phyloP scores from a whole-genome alignment of 108 stramenopile genomes.

The Fragilariopsis cylindrus region DNA sequence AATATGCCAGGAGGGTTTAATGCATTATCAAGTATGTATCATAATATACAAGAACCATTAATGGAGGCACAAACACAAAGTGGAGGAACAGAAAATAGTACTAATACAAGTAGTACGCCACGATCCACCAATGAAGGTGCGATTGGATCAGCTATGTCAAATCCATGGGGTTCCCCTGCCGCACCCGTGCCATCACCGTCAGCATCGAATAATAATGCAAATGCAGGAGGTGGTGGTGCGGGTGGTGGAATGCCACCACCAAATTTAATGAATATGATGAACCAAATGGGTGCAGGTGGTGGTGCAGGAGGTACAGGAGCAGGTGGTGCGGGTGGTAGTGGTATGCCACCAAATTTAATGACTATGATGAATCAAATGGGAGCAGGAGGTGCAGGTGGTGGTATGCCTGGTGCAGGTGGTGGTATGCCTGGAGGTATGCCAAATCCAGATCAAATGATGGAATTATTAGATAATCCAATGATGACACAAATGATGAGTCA shows the following conservation, averaged over 20 bases:
- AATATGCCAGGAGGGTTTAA: slow-evolving; percentile 94
- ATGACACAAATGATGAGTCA: slow-evolving; percentile 68
- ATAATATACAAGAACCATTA: slow-evolving; percentile 93
- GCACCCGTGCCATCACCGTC: not conserved
- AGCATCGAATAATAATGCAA: slow-evolving; percentile 7
- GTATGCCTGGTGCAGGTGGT: slow-evolving; percentile 2
- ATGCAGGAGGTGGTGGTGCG: not conserved
- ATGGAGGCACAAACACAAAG: slow-evolving; percentile 88
- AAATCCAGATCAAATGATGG: slow-evolving; percentile 53
- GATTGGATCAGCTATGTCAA: slow-evolving; percentile 88
- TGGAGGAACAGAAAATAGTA: no score
- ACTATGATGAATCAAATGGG: not conserved
- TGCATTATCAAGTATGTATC: slow-evolving; percentile 94
- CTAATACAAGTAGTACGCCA: no score
- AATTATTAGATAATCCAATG: slow-evolving; percentile 72
- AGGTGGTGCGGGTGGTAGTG: not conserved
- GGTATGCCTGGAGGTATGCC: not conserved
- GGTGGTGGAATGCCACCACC: not conserved
- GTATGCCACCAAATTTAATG: not conserved
- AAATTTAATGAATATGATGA: slow-evolving; percentile 1
- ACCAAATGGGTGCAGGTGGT: not conserved
- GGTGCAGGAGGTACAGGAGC: slow-evolving; percentile 50
- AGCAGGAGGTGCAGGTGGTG: not conserved
- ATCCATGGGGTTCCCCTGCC: slow-evolving; percentile 82
- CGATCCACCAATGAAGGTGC: slow-evolving; percentile 45